Percentiles rank a stretch among this genome's conserved stretches.
Evolutionary conservation across 345 rosid species (phyloP).

Genomic region (Eucalyptus victrix): DNA sequence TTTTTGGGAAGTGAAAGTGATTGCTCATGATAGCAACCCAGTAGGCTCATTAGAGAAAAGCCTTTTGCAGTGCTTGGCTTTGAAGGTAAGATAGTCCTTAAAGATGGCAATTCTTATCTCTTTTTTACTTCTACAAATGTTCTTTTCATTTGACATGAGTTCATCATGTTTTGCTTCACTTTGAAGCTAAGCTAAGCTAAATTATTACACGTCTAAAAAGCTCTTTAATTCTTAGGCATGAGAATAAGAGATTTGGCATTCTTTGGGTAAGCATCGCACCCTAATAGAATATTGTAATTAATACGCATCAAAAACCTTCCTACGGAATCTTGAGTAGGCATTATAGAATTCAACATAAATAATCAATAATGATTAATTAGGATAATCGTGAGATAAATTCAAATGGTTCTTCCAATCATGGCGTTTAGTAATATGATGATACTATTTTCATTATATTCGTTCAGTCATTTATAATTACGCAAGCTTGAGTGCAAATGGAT

Average conservation of each 20-base stretch:
- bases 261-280: too few relatives aligned
- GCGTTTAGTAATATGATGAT: rapidly evolving
- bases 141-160: neutral
- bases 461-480: rapidly evolving
- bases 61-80: conserved; percentile 19
- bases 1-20: neutral
- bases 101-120: neutral
- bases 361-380: neutral
- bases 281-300: neutral
- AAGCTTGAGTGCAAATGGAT: rapidly evolving
- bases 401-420: neutral
- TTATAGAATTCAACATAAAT: neutral
- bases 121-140: neutral
- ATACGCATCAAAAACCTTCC: rapidly evolving
- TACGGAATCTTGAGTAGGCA: neutral
- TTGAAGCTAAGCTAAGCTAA: conserved; percentile 52
- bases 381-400: neutral
- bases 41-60: neutral
- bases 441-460: rapidly evolving
- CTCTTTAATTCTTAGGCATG: neutral
- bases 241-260: neutral
- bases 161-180: conserved; percentile 16
- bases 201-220: neutral
- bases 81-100: conserved; percentile 17
- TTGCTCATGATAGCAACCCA: neutral